A percentile compares a stretch with the other conserved stretches of the same genome.
phyloP scores from a whole-genome alignment of 345 rosid species.

The Arabidopsis thaliana region DNA sequence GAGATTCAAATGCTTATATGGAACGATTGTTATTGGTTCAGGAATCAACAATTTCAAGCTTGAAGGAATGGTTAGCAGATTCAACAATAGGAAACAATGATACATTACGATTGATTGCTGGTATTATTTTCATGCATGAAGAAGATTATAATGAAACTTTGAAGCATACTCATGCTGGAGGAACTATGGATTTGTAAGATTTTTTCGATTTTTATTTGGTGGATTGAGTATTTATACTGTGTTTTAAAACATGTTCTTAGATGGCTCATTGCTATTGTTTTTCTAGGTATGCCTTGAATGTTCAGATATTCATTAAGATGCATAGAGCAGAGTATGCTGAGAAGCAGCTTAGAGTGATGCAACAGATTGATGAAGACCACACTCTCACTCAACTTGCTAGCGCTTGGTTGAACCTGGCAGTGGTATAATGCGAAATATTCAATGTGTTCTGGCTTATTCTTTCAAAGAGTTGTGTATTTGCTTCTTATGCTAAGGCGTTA shows the following conservation, averaged over 20 bases:
- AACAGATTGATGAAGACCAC: slow-evolving; percentile 92
- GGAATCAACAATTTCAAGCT: slow-evolving; percentile 72
- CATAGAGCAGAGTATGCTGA: slow-evolving; percentile 84
- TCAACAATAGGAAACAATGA: slow-evolving; percentile 70
- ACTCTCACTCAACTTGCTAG: slow-evolving; percentile 89
- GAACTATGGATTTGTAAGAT: slow-evolving; percentile 82
- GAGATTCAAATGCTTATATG: neutral
- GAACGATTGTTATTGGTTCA: slow-evolving; percentile 30
- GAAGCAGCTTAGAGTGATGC: slow-evolving; percentile 83
- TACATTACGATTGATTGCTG: slow-evolving; percentile 72
- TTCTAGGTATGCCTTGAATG: slow-evolving; percentile 85
- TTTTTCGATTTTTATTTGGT: neutral
- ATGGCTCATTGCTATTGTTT: neutral
- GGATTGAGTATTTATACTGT: neutral
- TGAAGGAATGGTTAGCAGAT: slow-evolving; percentile 83
- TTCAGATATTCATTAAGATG: slow-evolving; percentile 91
- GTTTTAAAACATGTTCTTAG: neutral
- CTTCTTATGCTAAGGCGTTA: neutral
- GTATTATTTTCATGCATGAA: slow-evolving; percentile 78
- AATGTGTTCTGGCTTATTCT: neutral
- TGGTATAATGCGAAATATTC: slow-evolving; percentile 56
- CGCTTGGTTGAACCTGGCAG: slow-evolving; percentile 88
- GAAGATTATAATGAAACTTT: slow-evolving; percentile 82
- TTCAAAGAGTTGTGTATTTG: neutral
- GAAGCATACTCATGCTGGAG: slow-evolving; percentile 81